phyloP scores from a whole-genome alignment of 345 rosid genomes.

The Excoecaria cochinchinensis region DNA sequence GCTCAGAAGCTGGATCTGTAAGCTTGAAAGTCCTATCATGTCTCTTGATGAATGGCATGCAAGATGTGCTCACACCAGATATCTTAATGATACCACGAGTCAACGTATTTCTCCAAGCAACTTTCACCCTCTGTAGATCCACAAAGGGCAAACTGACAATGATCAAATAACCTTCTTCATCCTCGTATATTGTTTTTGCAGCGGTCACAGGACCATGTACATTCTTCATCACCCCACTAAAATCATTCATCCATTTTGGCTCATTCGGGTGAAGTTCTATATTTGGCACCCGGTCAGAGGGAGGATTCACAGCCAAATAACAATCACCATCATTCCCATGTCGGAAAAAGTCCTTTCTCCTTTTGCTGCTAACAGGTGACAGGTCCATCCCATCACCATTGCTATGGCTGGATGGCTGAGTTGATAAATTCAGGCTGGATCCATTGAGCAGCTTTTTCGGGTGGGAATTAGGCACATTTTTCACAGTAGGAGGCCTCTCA shows the following conservation, averaged over 20 bases:
- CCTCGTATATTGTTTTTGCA: slow-evolving; percentile 30
- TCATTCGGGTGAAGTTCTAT: slow-evolving; percentile 19
- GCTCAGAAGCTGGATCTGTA: slow-evolving; percentile 25
- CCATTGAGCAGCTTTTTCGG: slow-evolving; percentile 31
- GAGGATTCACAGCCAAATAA: slow-evolving; percentile 21
- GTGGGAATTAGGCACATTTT: slow-evolving; percentile 50
- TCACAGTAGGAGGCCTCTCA: slow-evolving; percentile 44
- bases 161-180: slow-evolving; percentile 27
- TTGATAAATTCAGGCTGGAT: slow-evolving; percentile 26
- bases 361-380: slow-evolving; percentile 28
- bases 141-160: slow-evolving; percentile 31
- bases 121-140: slow-evolving; percentile 31
- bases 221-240: slow-evolving; percentile 29
- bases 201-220: slow-evolving; percentile 26
- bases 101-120: slow-evolving; percentile 26
- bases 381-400: slow-evolving; percentile 25
- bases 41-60: slow-evolving; percentile 28
- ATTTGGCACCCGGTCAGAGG: slow-evolving; percentile 32
- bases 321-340: slow-evolving; percentile 39
- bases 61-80: slow-evolving; percentile 29
- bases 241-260: slow-evolving; percentile 27
- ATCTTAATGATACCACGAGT: slow-evolving; percentile 26
- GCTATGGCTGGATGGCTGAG: slow-evolving; percentile 24
- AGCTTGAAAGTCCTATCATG: slow-evolving; percentile 32
- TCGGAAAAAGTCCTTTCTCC: slow-evolving; percentile 29